These are phyloP conservation scores for Leucoagaricus sp. DNA, from an alignment of 1,284 basidiomycete genomes.

Conservation along the genomic window DNA sequence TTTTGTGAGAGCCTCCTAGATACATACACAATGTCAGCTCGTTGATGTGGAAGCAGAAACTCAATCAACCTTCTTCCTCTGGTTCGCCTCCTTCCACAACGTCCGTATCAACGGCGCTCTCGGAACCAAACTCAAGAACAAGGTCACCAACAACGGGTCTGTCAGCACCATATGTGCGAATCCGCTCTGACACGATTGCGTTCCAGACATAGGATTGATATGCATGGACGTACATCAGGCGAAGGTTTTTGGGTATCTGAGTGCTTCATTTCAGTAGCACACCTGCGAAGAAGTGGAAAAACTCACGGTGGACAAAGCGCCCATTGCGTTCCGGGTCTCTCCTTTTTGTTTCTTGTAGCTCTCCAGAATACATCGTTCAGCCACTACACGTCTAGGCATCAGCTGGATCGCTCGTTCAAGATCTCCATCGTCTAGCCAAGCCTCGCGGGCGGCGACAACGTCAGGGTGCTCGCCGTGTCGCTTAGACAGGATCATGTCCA, in stretches of 20 bases:
- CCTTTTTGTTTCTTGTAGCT: constrained; percentile 82
- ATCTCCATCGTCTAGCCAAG: constrained; percentile 82
- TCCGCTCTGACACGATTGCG: constrained; percentile 89
- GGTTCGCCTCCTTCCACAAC: constrained; percentile 38
- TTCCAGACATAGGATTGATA: constrained; percentile 99
- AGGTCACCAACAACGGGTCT: constrained; percentile 86
- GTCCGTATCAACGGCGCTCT: constrained; percentile 34
- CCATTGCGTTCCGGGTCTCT: constrained; percentile 81
- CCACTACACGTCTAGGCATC: constrained; percentile 89
- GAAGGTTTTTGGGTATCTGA: constrained; percentile 92
- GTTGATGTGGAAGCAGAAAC: background rate
- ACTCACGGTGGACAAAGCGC: constrained; percentile 79
- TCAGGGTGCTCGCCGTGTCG: constrained; percentile 92
- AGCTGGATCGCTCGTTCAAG: constrained; percentile 75
- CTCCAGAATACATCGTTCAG: constrained; percentile 91
- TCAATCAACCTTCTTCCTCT: constrained; percentile 23
- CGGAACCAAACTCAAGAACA: constrained; percentile 63
- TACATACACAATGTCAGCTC: background rate
- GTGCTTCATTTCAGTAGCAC: background rate
- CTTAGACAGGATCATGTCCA: constrained; percentile 79
- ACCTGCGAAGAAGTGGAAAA: background rate
- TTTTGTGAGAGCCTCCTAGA: constrained; percentile 30
- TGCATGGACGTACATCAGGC: constrained; percentile 97
- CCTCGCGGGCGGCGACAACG: constrained; percentile 74
- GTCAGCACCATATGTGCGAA: constrained; percentile 76